Percentiles rank a stretch among this genome's conserved stretches.
Conservation (phyloP, 768 basidiomycete genomes). For the Kwoniella europaea region DNA sequence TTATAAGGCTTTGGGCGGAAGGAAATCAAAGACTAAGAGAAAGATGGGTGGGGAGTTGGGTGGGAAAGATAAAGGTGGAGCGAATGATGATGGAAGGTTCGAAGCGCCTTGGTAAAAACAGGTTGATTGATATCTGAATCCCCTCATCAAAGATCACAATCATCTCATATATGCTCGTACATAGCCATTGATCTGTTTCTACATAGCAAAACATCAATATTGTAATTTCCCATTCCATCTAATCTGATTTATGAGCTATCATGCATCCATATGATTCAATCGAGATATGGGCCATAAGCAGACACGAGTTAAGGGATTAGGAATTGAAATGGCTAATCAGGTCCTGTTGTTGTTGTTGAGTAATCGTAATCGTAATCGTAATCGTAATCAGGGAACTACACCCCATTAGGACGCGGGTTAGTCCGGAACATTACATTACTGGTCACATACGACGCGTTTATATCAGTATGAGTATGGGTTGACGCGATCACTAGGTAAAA, state of each 20-base stretch:
- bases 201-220: too few relatives aligned
- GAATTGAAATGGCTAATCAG: conserved; percentile 14
- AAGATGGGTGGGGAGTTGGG: conserved; percentile 68
- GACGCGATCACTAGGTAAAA: not conserved
- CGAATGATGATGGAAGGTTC: conserved; percentile 62
- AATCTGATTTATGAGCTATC: not conserved
- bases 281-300: not conserved
- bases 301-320: not conserved
- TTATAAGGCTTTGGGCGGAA: conserved; percentile 87
- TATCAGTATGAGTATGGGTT: too few relatives aligned
- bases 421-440: conserved; percentile 9
- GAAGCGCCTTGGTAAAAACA: conserved; percentile 51
- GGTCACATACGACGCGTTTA: not conserved
- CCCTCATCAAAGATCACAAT: not conserved
- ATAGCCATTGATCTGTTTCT: not conserved
- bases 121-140: not conserved
- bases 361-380: conserved; percentile 4
- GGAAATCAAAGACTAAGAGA: conserved; percentile 75
- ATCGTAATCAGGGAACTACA: not conserved
- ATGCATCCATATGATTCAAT: not conserved
- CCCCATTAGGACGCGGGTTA: not conserved
- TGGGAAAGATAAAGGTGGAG: conserved; percentile 78
- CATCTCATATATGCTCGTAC: not conserved
- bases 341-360: not conserved
- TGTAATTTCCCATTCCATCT: too few relatives aligned